phyloP scores from a whole-genome alignment of 805 yeast species.

The Lachancea mirantina region DNA sequence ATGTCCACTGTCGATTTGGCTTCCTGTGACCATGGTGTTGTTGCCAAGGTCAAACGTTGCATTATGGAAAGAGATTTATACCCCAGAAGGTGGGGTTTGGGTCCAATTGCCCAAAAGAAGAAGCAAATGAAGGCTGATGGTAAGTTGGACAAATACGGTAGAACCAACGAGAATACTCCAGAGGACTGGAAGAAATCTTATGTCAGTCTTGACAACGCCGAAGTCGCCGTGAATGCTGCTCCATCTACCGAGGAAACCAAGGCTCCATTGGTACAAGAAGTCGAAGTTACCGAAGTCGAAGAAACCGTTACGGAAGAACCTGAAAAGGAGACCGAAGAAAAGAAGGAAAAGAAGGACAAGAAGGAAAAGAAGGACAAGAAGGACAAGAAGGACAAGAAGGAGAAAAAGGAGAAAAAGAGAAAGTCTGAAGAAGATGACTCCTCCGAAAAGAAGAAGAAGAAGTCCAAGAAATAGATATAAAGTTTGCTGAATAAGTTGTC shows the following conservation, averaged over 20 bases:
- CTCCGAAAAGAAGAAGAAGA: slow-evolving; percentile 34
- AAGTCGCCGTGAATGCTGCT: slow-evolving; percentile 33
- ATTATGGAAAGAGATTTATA: slow-evolving; percentile 99
- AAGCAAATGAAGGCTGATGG: slow-evolving; percentile 97
- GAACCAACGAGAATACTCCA: slow-evolving; percentile 91
- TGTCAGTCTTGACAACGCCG: slow-evolving; percentile 58
- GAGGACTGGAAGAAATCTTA: slow-evolving; percentile 83
- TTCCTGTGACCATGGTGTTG: slow-evolving; percentile 96
- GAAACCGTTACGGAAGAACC: slow-evolving; percentile 37
- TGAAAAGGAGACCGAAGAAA: slow-evolving; percentile 50
- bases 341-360: slow-evolving; percentile 50
- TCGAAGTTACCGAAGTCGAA: slow-evolving; percentile 30
- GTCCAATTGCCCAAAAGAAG: slow-evolving; percentile 98
- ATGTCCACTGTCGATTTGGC: slow-evolving; percentile 98
- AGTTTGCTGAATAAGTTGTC: no score
- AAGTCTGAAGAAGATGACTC: slow-evolving; percentile 29
- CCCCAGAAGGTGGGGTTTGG: slow-evolving; percentile 99
- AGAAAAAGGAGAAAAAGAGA: slow-evolving; percentile 32
- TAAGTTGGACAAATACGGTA: slow-evolving; percentile 92
- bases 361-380: slow-evolving; percentile 49
- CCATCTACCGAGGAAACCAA: slow-evolving; percentile 34
- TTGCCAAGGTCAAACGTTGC: slow-evolving; percentile 97
- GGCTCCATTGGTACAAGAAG: slow-evolving; percentile 43
- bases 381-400: slow-evolving; percentile 48
- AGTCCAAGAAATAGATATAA: slow-evolving; percentile 37